Conservation (phyloP, 176 grass and related monocot species). For the Alopecurus myosuroides region DNA sequence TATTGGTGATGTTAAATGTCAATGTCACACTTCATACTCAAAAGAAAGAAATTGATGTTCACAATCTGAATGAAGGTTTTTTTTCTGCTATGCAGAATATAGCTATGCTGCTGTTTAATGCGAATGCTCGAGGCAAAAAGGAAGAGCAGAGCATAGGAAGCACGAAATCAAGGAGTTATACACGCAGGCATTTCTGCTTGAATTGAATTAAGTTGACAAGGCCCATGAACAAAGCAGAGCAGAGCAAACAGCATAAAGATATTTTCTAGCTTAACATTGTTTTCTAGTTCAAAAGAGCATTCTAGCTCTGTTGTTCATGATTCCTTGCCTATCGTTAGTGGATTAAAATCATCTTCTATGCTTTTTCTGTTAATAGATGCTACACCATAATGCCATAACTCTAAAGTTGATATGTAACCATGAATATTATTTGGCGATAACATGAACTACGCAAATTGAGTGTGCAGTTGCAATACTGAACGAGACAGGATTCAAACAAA, state of each 20-base stretch:
- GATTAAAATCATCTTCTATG: background rate
- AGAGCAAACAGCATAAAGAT: background rate
- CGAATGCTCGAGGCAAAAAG: constrained; percentile 2
- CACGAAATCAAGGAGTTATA: background rate
- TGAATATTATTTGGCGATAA: background rate
- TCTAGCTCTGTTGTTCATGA: background rate
- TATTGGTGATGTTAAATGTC: background rate
- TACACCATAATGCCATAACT: background rate
- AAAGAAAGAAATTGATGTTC: background rate
- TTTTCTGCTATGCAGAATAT: background rate
- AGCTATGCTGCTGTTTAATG: background rate
- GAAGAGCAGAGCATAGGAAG: background rate
- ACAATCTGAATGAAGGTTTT: background rate
- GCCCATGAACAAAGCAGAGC: background rate
- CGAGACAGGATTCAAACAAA: background rate
- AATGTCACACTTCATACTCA: background rate
- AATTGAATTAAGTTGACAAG: background rate
- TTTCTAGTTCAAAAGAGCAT: background rate
- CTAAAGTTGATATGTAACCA: background rate
- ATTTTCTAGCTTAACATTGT: background rate
- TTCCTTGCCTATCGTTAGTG: background rate
- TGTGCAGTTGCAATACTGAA: background rate
- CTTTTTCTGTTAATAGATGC: background rate
- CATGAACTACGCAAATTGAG: background rate
- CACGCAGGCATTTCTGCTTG: background rate